Percentiles rank a stretch among this genome's conserved stretches.
Conservation (phyloP, 331 rosid species). For the Dryas integrifolia region DNA sequence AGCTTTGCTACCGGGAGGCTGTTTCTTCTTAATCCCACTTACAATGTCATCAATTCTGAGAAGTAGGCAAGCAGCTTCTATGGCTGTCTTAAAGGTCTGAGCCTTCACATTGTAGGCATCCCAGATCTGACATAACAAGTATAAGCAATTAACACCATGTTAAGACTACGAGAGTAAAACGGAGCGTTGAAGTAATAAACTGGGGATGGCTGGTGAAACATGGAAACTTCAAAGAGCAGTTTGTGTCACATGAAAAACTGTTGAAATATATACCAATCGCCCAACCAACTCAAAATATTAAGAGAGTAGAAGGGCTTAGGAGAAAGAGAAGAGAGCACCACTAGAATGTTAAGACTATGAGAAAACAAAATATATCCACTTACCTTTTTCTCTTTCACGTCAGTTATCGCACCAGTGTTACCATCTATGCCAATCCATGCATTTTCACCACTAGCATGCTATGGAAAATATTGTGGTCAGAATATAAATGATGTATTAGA, state of each 20-base stretch:
- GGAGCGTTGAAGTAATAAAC: background rate
- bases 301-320: background rate
- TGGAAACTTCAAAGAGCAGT: background rate
- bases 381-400: slow-evolving; percentile 79
- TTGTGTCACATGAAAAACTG: background rate
- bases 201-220: background rate
- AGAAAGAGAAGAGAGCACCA: background rate
- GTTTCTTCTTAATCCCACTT: slow-evolving; percentile 95
- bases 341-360: background rate
- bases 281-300: slow-evolving; percentile 1
- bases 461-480: slow-evolving; percentile 1
- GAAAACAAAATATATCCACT: background rate
- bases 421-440: slow-evolving; percentile 96
- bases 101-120: slow-evolving; percentile 97
- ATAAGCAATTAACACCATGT: background rate
- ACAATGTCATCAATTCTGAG: slow-evolving; percentile 94
- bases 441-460: slow-evolving; percentile 91
- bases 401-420: slow-evolving; percentile 68
- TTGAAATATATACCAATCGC: background rate
- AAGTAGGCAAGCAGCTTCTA: slow-evolving; percentile 98
- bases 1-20: slow-evolving; percentile 64
- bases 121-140: slow-evolving; percentile 61
- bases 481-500: slow-evolving; percentile 6
- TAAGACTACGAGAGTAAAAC: too few species aligned
- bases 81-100: slow-evolving; percentile 93